Base-by-base conservation (phyloP, 208 protist genomes). In the Herpetomonas samuelpessoai region DNA sequence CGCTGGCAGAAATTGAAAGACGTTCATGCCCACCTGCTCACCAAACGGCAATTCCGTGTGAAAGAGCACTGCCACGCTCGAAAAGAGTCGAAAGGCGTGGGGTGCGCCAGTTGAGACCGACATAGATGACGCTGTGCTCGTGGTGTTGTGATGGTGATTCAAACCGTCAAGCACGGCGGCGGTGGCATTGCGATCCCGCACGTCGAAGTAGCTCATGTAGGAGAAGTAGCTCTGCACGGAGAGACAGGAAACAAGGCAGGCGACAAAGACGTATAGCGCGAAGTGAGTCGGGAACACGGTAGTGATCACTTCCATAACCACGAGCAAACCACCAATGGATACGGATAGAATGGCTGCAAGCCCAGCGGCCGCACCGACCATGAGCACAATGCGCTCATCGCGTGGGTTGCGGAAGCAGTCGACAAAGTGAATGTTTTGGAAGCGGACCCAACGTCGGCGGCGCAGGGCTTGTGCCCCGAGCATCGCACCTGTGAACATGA, bases 401-500 rank as follows among this genome's bases (percentile, higher is more conserved):
- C 75, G 70, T 27, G 79, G 79, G 62, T 81, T 86, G 38, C 79
- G 65, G 53, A 86, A 86, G 63, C 65, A 79, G 53, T 81, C 67
- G 19, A 86, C 71, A 51, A 86, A 71, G 54, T 76, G 70, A 26
- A 86, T 56, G 53, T 71, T 53, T 35, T 85, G 56, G 46, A 65
- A 81, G 24, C 67, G 74, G 47, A 85, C n/a, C 3, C 62, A 60
- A 31, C 67, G 79, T 7, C 71, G 66, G 18, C 79, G 65, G 56
- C 67, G 45, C 46, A 82, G 56, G 18, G 67, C 39, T 54, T 80
- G 72, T 10, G 71, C 68, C 0, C 71, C 74, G n/a, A 86, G 54
- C 79, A 86, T 86, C n/a, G 75, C 71, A 14, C 79, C 74, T 2
- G 56, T 51, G 19, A 80, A 51, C 53, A 82, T 75, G 24, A 86